Base-by-base conservation (phyloP, 2,329 filamentous ascomycete genomes). In the Sarocladium oryzae region DNA sequence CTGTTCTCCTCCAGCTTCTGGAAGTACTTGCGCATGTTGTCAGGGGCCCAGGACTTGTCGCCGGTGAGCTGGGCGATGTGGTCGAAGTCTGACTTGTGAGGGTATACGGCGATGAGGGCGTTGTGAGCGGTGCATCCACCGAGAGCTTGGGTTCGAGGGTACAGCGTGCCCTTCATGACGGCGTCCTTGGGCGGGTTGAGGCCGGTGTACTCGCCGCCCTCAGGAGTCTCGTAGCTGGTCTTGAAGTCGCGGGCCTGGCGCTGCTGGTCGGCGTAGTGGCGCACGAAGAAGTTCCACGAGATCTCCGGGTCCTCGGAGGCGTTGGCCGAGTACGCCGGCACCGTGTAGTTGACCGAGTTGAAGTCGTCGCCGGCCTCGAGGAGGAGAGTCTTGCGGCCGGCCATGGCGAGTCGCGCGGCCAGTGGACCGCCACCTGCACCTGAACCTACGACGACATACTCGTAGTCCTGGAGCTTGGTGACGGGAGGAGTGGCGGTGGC, bases 251-350 rank as follows among this genome's bases (percentile, higher is more conserved):
- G 68, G 20, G 73, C 69, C 55, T 81, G 76, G 33, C 75, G 70
- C 20, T 65, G 62, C 40, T 78, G 66, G 54, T 84, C 73, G 8
- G 71, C 68, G 58, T 83, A 84, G 62, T 85, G 81, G 41, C 73
- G 73, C n/a, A 83, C 78, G 56, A 77, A 85, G 65, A 79, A 85
- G 62, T 82, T 77, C 82, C 82, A 86, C 41, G 72, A 67, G 56
- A 82, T 71, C 16, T 72, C 70, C 21, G 70, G 69, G 54, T 83
- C 76, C 58, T 84, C 77, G 10, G 77, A 79, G 2, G 76, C 72
- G 18, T 72, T 69, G 45, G 73, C 72, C 20, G 75, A 73, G 58
- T 78, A 73, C 2, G 77, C 73, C 6, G 81, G 79, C 4, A 82
- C 72, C 9, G 75, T 72, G 55, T 79, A 74, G 58, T 78, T 74